Evolutionary conservation across 1,284 basidiomycete species (phyloP).

Genomic region (Malassezia sp.): DNA sequence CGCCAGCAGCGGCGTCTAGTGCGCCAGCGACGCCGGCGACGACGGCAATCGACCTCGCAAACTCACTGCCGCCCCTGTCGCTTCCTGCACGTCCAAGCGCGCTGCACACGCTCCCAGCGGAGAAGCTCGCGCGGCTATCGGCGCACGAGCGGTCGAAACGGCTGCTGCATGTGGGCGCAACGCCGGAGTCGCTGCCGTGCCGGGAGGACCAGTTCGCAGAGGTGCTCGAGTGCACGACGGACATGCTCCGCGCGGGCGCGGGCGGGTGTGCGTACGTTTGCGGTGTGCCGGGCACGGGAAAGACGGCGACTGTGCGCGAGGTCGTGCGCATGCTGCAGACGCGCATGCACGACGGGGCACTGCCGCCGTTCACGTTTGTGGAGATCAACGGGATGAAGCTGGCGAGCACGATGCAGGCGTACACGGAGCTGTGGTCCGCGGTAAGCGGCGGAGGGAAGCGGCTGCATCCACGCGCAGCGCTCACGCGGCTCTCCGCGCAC

Average conservation of each 20-base stretch:
- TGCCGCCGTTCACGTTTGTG: constrained; percentile 84
- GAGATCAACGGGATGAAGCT: constrained; percentile 88
- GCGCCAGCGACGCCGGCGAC: no score
- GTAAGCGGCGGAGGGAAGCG: constrained; percentile 24
- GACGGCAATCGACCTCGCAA: constrained; percentile 20
- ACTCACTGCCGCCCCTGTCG: constrained; percentile 19
- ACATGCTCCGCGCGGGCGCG: constrained; percentile 77
- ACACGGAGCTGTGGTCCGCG: constrained; percentile 38
- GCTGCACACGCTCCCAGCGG: constrained; percentile 21
- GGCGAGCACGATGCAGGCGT: constrained; percentile 36
- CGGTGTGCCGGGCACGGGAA: constrained; percentile 78
- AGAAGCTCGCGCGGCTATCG: constrained; percentile 19
- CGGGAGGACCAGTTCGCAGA: constrained; percentile 73
- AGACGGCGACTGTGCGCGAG: constrained; percentile 83
- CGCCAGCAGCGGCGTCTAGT: no score
- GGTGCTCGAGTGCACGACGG: constrained; percentile 67
- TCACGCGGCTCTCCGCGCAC: constrained; percentile 24
- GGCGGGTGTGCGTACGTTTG: constrained; percentile 95
- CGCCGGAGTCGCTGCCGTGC: constrained; percentile 81
- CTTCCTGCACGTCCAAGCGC: constrained; percentile 28
- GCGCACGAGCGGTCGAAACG: constrained; percentile 33
- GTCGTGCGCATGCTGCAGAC: constrained; percentile 59
- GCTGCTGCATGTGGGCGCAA: constrained; percentile 79
- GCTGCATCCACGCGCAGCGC: constrained; percentile 29
- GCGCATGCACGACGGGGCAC: constrained; percentile 55